Base-by-base conservation (phyloP, 345 rosid species). In the Aquilaria malaccensis region DNA sequence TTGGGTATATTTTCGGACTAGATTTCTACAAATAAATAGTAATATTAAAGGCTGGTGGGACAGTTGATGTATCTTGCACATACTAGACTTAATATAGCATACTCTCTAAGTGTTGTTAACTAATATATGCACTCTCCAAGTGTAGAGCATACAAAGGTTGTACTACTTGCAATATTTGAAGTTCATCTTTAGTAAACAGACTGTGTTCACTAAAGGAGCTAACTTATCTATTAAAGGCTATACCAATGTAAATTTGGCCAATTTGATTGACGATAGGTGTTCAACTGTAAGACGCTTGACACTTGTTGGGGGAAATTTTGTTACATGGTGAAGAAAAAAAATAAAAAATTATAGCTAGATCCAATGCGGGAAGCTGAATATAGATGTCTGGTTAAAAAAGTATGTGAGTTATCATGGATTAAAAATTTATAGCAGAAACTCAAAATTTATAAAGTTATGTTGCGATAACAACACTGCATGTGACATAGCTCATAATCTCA, bases 311-410 rank as follows among this genome's bases (percentile, higher is more conserved):
- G 47, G 61, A 2, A 58, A 58, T 13, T 14, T 58, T 10, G 14
- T 58, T 4, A 58, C 61, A 33, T 58, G 48, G 50, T 2, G 48
- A 33, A 58, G 48, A 3, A 58, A 58, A 32, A 58, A 22, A 22
- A 22, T 22, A 58, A 12, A 46, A 6, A 58, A 14, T 33, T 3
- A 46, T 58, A n/a, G 14, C n/a, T 12, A 56, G 59, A 30, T 52
- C 55, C 3, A 52, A 15, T 52, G 43, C 55, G 22, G 29, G 14
- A 58, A 58, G 1, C 33, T 33, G 31, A 58, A 15, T 58, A n/a
- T 30, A 33, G 14, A 37, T 2, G 15, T 10, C 14, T 58, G 61
- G 61, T 13, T 9, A 14, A 33, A 2, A 2, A 46, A 13, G 14
- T 58, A 2, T 58, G 6, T 58, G 48, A 58, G n/a, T 13, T 58